Evolutionary conservation across 306 rosid species (phyloP), one percentile per base, ranked within the genome.

Genomic region (Vigna hirtella): DNA sequence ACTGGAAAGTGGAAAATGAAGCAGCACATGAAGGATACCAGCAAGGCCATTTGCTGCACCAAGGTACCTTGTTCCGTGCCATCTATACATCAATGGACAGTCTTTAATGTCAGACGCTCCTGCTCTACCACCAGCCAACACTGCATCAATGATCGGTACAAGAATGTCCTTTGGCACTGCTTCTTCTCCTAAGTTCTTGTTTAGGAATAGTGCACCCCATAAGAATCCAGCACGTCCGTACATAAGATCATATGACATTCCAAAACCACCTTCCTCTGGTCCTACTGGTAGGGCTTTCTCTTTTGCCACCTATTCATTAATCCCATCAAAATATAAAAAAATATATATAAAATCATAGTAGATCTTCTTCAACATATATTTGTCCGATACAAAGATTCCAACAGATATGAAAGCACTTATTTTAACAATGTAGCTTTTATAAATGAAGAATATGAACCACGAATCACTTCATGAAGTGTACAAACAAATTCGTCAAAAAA

Each of bases 191-290:
- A 94, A 72, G 74, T 90, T 66, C 74, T 89, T 94, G 78, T 89
- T 89, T 62, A 92, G 11, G 81, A 90, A 94, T 52, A 92, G 73
- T 43, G 94, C 96, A 26, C 86, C 93, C 96, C 97, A 94, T 66
- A 94, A 43, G 82, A 94, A 89, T 16, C 98, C 98, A 15, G 97
- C 89, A 68, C 98, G 82, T 14, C 98, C 98, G 2, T 90, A 86
- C 1, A 90, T 90, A 70, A 94, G 96, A 82, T 94, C 98, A 62
- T 94, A 94, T 43, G 98, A 94, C 98, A 94, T 92, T 62, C 98
- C 97, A 32, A 94, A 90, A 67, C 98, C 98, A n/a, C 98, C 98
- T 86, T 94, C 98, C 72, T 94, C 96, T 0, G 97, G 94, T 78
- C 98, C 98, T 68, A 88, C 83, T 2, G 98, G 92, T 3, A 94